Conservation (phyloP, 495 filamentous ascomycete genomes). For the Mycothermus thermophilus region DNA sequence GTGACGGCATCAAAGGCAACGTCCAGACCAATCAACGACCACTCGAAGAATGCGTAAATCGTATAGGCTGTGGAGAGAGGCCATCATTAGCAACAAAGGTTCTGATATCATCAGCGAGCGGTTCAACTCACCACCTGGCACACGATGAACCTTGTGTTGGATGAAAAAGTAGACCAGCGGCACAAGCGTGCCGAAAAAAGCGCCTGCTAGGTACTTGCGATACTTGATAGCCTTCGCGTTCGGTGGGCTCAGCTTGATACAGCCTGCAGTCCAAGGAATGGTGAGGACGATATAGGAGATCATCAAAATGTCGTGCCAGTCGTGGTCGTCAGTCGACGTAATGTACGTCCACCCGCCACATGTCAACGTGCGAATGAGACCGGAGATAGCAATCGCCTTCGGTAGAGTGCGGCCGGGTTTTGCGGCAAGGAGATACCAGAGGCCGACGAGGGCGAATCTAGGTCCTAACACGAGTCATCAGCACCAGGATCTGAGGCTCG, state of each 20-base stretch:
- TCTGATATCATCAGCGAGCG: background rate
- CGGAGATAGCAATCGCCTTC: constrained; percentile 66
- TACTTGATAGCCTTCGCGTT: constrained; percentile 78
- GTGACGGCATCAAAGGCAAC: constrained; percentile 95
- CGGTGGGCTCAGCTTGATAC: constrained; percentile 74
- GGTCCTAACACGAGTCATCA: constrained; percentile 43
- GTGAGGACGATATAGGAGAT: constrained; percentile 93
- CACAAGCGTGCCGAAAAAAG: constrained; percentile 83
- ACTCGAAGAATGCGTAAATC: constrained; percentile 97
- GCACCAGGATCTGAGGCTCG: background rate
- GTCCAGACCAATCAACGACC: constrained; percentile 87
- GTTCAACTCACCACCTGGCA: constrained; percentile 76
- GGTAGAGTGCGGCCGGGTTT: constrained; percentile 60
- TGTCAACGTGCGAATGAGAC: constrained; percentile 77
- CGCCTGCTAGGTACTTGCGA: constrained; percentile 65
- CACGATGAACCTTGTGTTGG: constrained; percentile 93
- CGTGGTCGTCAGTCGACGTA: constrained; percentile 94
- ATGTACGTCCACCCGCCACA: constrained; percentile 99
- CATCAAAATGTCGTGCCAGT: constrained; percentile 99
- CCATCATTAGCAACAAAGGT: background rate
- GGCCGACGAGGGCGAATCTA: constrained; percentile 76
- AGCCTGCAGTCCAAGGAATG: constrained; percentile 89
- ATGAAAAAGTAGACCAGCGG: constrained; percentile 96
- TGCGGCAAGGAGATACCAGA: constrained; percentile 85
- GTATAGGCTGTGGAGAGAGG: constrained; percentile 62